Evolutionary conservation across 1,139 yeast species (phyloP), one percentile per base, ranked within the genome.

Genomic region (Magnusiomyces ingens): DNA sequence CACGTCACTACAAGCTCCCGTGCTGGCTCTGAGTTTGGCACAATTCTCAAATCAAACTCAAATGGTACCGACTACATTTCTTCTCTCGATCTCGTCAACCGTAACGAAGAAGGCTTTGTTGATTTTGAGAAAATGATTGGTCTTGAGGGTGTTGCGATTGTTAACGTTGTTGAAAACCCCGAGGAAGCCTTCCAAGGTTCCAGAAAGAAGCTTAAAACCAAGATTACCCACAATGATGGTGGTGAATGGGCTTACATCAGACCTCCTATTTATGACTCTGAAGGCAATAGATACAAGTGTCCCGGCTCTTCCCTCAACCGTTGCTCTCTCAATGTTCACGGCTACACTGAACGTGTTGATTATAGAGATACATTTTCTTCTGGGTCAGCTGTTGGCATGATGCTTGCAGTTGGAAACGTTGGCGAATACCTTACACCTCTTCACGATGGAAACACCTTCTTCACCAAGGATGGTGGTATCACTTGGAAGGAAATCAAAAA

Each of bases 1-100:
- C 97, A 90, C 67, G 86, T 90, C 6, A 86, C 96, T 0, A 83
- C 90, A 0, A 75, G 75, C 59, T 67, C 72, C 26, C 75, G 74
- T 6, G 56, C 65, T 0, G 81, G 78, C 10, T 67, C 71, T 11
- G 95, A 89, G 62, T 84, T 69, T 69, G 99, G 99, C 8, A 75
- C 89, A 0, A 73, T 94, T n/a, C 74, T 93, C 62, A 93, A 93
- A 65, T 88, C 96, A 0, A 91, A 93, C 66, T 86, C 88, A n/a
- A 89, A 91, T 63, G 99, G 99, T 57, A 90, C 98, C 0, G 81
- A 87, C n/a, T 91, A 87, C 66, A 93, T 87, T 2, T 72, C 82
- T 35, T 74, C 93, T 1, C 75, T 86, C 59, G 79, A 78, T n/a
- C 68, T 78, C 55, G 97, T 90, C 8, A 93, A 91, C 67, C 76